phyloP scores from a whole-genome alignment of 805 yeast species.

The Metschnikowia cubensis region DNA sequence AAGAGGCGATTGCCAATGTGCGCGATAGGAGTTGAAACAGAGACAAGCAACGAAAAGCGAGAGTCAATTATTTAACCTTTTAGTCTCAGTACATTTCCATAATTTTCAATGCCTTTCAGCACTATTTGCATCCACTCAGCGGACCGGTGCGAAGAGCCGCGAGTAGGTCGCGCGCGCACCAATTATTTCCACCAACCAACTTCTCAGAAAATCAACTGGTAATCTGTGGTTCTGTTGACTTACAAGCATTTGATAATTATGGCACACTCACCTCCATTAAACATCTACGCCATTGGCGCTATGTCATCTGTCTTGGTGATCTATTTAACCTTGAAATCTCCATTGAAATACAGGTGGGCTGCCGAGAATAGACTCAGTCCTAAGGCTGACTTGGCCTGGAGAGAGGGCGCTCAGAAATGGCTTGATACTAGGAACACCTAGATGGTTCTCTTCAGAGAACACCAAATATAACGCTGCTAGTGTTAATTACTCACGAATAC shows the following conservation, averaged over 20 bases:
- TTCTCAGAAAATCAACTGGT: constrained; percentile 8
- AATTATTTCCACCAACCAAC: constrained; percentile 15
- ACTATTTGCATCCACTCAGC: not conserved
- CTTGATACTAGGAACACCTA: constrained; percentile 22
- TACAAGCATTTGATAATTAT: constrained; percentile 6
- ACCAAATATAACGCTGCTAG: not conserved
- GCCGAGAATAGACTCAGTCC: constrained; percentile 42
- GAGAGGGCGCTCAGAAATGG: constrained; percentile 45
- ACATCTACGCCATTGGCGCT: constrained; percentile 37
- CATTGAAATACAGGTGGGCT: constrained; percentile 39
- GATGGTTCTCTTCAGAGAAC: not conserved
- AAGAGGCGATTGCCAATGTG: constrained; percentile 8
- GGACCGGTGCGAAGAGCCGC: not conserved
- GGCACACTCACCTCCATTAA: constrained; percentile 39
- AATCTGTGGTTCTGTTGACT: constrained; percentile 3
- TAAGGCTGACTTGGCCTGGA: constrained; percentile 46
- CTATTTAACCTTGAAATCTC: constrained; percentile 38
- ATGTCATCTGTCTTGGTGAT: constrained; percentile 40
- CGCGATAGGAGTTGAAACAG: not conserved
- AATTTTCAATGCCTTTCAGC: not conserved
- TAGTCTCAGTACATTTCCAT: not conserved
- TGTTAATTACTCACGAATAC: not conserved
- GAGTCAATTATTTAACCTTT: not conserved
- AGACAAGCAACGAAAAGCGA: not conserved
- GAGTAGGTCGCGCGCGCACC: constrained; percentile 15